Evolutionary conservation across 192 early-diverging fungal genomes (phyloP).

Genomic region (Backusella morwellensis): DNA sequence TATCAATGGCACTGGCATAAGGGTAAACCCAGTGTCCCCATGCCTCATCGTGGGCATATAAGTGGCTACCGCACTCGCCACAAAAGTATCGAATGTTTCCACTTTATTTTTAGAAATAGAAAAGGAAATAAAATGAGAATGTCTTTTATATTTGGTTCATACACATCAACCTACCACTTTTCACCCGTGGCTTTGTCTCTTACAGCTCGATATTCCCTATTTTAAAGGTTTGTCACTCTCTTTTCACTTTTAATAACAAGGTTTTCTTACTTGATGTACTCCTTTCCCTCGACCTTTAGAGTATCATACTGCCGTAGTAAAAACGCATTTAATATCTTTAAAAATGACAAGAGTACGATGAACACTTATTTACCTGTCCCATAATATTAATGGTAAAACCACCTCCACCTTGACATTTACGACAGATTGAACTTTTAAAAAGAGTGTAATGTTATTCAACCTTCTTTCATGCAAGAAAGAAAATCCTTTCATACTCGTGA

Average conservation of each 20-base stretch:
- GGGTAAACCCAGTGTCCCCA: constrained; percentile 35
- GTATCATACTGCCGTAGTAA: constrained; percentile 24
- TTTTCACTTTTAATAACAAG: background rate
- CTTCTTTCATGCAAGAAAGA: background rate
- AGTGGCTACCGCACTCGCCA: constrained; percentile 49
- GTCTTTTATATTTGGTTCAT: background rate
- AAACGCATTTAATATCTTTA: background rate
- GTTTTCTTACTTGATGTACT: constrained; percentile 23
- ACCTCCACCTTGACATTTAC: constrained; percentile 60
- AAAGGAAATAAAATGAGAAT: background rate
- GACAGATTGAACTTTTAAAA: constrained; percentile 53
- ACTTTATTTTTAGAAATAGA: constrained; percentile 4
- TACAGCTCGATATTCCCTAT: constrained; percentile 30
- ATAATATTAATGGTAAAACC: constrained; percentile 57
- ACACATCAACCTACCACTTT: constrained; percentile 17
- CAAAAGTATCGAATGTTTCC: constrained; percentile 55
- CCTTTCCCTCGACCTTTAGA: constrained; percentile 32
- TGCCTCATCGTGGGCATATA: constrained; percentile 40
- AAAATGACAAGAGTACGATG: background rate
- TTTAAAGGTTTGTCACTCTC: background rate
- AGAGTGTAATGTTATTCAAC: background rate
- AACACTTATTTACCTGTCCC: constrained; percentile 33
- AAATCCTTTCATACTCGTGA: background rate
- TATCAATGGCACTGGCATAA: constrained; percentile 58
- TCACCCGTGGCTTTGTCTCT: constrained; percentile 33